These are phyloP conservation scores for Colletotrichum scovillei DNA, from an alignment of 2,329 filamentous ascomycete genomes.

Conservation along the genomic window DNA sequence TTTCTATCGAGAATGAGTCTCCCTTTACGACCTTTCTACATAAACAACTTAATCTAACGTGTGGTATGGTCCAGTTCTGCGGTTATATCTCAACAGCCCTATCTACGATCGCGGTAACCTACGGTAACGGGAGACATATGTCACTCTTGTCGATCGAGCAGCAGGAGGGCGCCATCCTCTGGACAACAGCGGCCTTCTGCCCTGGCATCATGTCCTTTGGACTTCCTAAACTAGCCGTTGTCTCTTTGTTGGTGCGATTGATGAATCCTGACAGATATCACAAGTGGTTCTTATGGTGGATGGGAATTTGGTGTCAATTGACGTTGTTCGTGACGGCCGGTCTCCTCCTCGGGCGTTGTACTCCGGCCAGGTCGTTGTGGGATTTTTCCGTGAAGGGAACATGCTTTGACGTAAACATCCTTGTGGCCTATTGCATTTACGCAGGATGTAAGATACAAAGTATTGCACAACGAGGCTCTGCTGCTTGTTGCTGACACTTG, in stretches of 20 bases:
- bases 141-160: constrained; percentile 43
- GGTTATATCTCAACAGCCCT: constrained; percentile 44
- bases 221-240: constrained; percentile 55
- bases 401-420: constrained; percentile 47
- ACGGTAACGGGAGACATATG: constrained; percentile 54
- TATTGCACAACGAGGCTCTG: accelerated
- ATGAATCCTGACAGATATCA: constrained; percentile 50
- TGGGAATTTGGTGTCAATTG: constrained; percentile 46
- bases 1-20: too few species aligned
- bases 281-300: constrained; percentile 48
- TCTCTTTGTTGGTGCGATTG: constrained; percentile 49
- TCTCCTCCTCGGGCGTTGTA: constrained; percentile 55
- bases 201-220: constrained; percentile 52
- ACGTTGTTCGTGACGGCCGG: constrained; percentile 49
- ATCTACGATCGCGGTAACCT: constrained; percentile 46
- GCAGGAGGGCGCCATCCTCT: constrained; percentile 45
- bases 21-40: too few species aligned
- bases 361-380: constrained; percentile 52
- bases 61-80: not conserved
- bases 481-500: too few species aligned
- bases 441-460: constrained; percentile 44
- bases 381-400: constrained; percentile 45
- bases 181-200: constrained; percentile 49
- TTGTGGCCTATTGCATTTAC: constrained; percentile 53
- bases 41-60: too few species aligned